Evolutionary conservation across 345 rosid genomes (phyloP), one percentile per base, ranked within the genome.

Genomic region (Cardiospermum halicacabum): DNA sequence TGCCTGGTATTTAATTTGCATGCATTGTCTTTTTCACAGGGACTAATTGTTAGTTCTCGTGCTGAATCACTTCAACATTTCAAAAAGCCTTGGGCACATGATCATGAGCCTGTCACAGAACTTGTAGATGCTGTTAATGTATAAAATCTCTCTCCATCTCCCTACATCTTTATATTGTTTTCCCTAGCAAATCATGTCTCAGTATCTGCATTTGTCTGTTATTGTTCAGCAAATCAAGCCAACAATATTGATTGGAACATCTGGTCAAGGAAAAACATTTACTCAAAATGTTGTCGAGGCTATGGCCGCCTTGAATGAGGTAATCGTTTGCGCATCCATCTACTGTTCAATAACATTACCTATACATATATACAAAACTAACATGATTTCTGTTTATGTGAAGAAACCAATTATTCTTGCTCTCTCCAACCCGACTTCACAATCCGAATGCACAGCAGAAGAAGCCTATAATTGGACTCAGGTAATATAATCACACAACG

Each of bases 1-100:
- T 3, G 30, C 13, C 25, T 5, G 13, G 11, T 45, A n/a, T 1
- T 19, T 39, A 69, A 25, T 39, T 27, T 71, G 64, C 39, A 12
- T 60, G 3, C 21, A 31, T 13, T 16, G 6, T 62, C n/a, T 64
- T 39, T 15, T 56, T 71, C n/a, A 58, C 76, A 93, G 98, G 98
- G 97, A 34, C 77, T 93, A 81, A 88, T 90, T 67, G 96, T 90
- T 65, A 80, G 81, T 69, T 93, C 90, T 24, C 96, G 98, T 25
- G 70, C 56, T 40, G 97, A 90, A 61, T 80, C 97, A 24, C 81
- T 93, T 62, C 98, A 90, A 64, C 98, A 86, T 72, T 93, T 93
- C 82, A 93, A 93, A 82, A 89, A 80, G 79, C 97, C 97, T 2
- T 93, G 97, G 98, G 96, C 98, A 51, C 97, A 93, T 70, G 89